phyloP scores from a whole-genome alignment of 2,329 filamentous ascomycete genomes.

The Fusarium siculi region DNA sequence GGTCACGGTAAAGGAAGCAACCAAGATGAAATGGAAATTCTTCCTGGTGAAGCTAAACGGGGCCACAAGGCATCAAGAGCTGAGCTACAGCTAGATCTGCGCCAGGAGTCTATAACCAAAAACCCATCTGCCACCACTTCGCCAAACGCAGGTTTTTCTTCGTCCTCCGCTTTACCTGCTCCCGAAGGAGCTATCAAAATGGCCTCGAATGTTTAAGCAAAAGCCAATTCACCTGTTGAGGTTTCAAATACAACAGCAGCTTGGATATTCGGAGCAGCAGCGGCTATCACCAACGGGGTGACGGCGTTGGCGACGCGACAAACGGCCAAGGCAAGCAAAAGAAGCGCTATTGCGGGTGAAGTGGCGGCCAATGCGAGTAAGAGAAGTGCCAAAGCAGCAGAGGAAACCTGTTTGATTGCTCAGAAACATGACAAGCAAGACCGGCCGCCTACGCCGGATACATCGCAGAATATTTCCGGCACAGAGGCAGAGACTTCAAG shows the following conservation, averaged over 20 bases:
- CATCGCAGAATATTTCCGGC: background rate
- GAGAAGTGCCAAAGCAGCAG: background rate
- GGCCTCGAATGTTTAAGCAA: accelerated
- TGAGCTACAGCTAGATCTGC: background rate
- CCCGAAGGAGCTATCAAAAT: accelerated
- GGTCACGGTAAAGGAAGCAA: too few species aligned
- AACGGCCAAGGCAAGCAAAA: background rate
- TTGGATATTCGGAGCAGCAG: background rate
- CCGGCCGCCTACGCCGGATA: background rate
- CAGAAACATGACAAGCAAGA: background rate
- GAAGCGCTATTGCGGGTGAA: background rate
- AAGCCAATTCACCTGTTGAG: accelerated
- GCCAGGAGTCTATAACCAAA: background rate
- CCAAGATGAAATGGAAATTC: too few species aligned
- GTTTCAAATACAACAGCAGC: background rate
- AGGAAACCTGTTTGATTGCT: background rate
- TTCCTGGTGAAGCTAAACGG: too few species aligned
- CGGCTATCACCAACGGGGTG: background rate
- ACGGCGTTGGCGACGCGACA: background rate
- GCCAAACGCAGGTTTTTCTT: background rate
- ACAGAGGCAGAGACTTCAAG: background rate
- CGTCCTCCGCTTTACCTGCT: background rate
- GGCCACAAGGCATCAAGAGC: too few species aligned
- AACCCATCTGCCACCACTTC: background rate
- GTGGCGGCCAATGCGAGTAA: background rate